Base-by-base conservation (phyloP, 306 rosid genomes). In the Malus sylvestris region DNA sequence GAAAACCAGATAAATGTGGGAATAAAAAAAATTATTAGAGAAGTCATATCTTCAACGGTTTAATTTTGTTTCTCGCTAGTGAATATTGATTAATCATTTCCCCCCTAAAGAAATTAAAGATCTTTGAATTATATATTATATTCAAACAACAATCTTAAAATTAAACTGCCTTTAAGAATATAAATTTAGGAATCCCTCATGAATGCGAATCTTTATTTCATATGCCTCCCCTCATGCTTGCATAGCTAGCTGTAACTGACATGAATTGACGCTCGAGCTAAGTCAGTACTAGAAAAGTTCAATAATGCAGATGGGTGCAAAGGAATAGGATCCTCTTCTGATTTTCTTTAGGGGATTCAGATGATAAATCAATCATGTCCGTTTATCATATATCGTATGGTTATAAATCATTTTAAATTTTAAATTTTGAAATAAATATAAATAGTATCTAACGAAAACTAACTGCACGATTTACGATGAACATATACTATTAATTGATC, bases 351-450 rank as follows among this genome's bases (percentile, higher is more conserved):
- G 9, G 0, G 0, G 3, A 35, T 35, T 0, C 2, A 1, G 2
- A 35, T 0, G 0, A 35, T 6, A 8, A 35, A 35, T 35, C 2
- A 35, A 35, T 6, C 2, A 1, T 35, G 0, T 35, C 0, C 0
- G 2, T 35, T 35, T 5, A 33, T 33, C 8, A 1, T 33, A 33
- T 0, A 33, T 33, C 2, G 0, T 33, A 0, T 1, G 38, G 1
- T 33, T 33, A 33, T 1, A 33, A 33, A 33, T 33, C 1, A 33
- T 33, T 33, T 33, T 1, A 33, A 33, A 33, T 33, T 33, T 32
- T 0, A 32, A 32, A 32, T 32, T 30, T 30, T 0, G 3, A 30
- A 30, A 0, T 5, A 5, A 33, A 33, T 33, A 33, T 33, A 33
- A 33, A 33, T 33, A 33, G 1, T 5, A 33, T 1, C 6, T 33